A percentile compares a stretch with the other conserved stretches of the same genome.
phyloP scores from a whole-genome alignment of 2,329 filamentous ascomycete species.

The Paracamarosporium sp. region DNA sequence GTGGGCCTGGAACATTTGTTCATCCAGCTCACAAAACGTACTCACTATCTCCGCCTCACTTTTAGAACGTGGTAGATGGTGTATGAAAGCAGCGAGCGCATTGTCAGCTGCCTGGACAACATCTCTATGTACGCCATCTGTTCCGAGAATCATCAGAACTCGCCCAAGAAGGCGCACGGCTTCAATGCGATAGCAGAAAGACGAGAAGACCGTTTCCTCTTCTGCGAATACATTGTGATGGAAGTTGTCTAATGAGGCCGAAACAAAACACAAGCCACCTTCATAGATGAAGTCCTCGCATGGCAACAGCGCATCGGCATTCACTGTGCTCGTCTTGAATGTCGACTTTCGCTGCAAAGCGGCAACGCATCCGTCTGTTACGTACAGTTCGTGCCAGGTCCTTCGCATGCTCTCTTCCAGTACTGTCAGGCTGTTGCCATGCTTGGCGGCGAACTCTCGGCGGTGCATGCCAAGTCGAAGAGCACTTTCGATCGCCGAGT shows the following conservation, averaged over 20 bases:
- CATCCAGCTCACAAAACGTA: slow-evolving; percentile 73
- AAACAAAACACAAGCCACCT: slow-evolving; percentile 15
- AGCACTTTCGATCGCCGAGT: slow-evolving; percentile 71
- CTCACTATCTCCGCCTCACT: slow-evolving; percentile 64
- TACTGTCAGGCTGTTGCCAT: slow-evolving; percentile 67
- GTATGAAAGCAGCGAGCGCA: slow-evolving; percentile 72
- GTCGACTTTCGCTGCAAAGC: slow-evolving; percentile 74
- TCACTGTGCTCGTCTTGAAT: slow-evolving; percentile 69
- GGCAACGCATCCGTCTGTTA: slow-evolving; percentile 80
- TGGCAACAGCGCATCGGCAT: slow-evolving; percentile 73
- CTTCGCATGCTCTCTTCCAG: slow-evolving; percentile 81
- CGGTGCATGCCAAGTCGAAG: slow-evolving; percentile 77
- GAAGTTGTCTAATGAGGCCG: slow-evolving; percentile 70
- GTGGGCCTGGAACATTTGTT: slow-evolving; percentile 87
- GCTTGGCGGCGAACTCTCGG: slow-evolving; percentile 65
- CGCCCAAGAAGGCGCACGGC: slow-evolving; percentile 76
- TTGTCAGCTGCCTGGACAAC: slow-evolving; percentile 62
- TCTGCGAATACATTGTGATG: slow-evolving; percentile 74
- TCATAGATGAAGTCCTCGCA: slow-evolving; percentile 74
- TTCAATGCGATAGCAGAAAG: slow-evolving; percentile 81
- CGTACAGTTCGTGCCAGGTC: slow-evolving; percentile 85
- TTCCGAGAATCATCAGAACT: slow-evolving; percentile 62
- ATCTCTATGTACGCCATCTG: slow-evolving; percentile 35
- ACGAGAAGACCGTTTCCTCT: slow-evolving; percentile 75
- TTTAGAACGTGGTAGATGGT: slow-evolving; percentile 76